Conservation (phyloP, 306 rosid genomes). For the Dalbergia cultrata region DNA sequence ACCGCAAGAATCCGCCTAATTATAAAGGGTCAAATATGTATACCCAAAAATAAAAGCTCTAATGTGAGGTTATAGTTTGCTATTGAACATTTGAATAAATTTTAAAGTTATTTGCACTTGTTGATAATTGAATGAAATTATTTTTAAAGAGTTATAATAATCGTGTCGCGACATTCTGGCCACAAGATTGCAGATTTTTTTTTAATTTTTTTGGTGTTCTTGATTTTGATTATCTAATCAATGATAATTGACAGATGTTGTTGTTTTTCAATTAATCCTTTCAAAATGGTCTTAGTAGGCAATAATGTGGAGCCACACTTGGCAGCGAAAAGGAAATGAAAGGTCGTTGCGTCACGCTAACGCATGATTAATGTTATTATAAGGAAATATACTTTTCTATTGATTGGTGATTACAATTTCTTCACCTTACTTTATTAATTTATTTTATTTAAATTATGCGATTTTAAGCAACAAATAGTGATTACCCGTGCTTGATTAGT, state of each 20-base stretch:
- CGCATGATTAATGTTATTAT: slow-evolving; percentile 22
- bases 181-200: background rate
- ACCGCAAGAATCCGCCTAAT: no score
- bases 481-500: no score
- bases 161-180: background rate
- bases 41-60: no score
- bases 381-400: background rate
- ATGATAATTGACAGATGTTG: background rate
- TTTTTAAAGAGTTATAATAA: background rate
- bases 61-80: background rate
- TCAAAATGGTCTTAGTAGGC: background rate
- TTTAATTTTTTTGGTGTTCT: background rate
- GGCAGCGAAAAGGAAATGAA: background rate
- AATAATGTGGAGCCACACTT: background rate
- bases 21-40: no score
- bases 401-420: background rate
- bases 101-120: background rate
- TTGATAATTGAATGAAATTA: background rate
- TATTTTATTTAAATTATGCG: no score
- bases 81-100: background rate
- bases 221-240: background rate
- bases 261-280: background rate
- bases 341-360: slow-evolving; percentile 19
- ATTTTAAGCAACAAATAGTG: no score
- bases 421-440: background rate